Evolutionary conservation across 352 stramenopile genomes (phyloP).

Genomic region (Ophiocytium majus): DNA sequence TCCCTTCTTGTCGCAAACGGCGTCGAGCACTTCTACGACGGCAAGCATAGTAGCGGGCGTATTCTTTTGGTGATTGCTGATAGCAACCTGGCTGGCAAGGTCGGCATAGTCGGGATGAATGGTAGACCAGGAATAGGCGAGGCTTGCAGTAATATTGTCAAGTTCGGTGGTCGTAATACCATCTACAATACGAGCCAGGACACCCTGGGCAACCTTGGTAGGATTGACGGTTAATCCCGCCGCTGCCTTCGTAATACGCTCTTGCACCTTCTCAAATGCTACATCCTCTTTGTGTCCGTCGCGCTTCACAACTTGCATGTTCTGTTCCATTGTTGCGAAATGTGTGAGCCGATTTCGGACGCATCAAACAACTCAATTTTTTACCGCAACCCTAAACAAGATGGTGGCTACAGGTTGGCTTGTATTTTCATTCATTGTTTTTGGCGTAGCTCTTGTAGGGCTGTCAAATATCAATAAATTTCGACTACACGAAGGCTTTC

Average conservation of each 20-base stretch:
- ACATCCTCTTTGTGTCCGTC: slow-evolving; percentile 72
- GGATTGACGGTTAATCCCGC: slow-evolving; percentile 81
- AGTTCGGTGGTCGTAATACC: slow-evolving; percentile 95
- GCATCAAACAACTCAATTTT: too few relatives aligned
- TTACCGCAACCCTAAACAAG: too few relatives aligned
- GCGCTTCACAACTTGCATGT: slow-evolving; percentile 81
- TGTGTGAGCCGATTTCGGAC: too few relatives aligned
- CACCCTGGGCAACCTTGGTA: slow-evolving; percentile 93
- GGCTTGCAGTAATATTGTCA: slow-evolving; percentile 92
- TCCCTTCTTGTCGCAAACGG: slow-evolving; percentile 84
- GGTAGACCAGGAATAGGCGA: slow-evolving; percentile 85
- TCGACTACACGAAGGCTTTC: too few relatives aligned
- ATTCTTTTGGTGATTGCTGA: slow-evolving; percentile 98
- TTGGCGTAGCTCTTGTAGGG: too few relatives aligned
- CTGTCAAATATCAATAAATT: too few relatives aligned
- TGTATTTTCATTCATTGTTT: too few relatives aligned
- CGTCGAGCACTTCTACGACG: slow-evolving; percentile 81
- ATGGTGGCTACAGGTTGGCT: too few relatives aligned
- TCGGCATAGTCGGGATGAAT: slow-evolving; percentile 96
- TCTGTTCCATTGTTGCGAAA: too few relatives aligned
- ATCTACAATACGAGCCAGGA: slow-evolving; percentile 91
- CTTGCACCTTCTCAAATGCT: slow-evolving; percentile 83
- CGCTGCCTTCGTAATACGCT: slow-evolving; percentile 80
- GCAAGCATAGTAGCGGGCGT: slow-evolving; percentile 71
- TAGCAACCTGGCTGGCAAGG: slow-evolving; percentile 90